Evolutionary conservation across 1,139 yeast species (phyloP), one percentile per base, ranked within the genome.

Genomic region (Wickerhamomyces sp.): DNA sequence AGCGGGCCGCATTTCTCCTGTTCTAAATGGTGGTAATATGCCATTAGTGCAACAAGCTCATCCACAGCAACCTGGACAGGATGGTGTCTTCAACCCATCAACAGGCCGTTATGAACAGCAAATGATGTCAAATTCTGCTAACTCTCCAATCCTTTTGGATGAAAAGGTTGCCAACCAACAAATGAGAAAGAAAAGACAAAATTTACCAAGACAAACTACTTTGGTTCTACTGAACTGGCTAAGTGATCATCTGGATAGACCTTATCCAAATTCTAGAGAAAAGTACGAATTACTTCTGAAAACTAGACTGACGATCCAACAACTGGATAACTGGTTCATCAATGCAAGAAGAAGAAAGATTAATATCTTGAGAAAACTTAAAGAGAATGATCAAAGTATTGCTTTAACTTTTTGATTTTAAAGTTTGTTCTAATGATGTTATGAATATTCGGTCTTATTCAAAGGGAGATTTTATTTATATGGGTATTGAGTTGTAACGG

Each of bases 281-380:
- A 87, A 87, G 64, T 72, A 74, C 46, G 84, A 81, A 52, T 67
- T 87, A 52, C 79, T 85, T 73, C 63, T 72, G 55, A 72, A 76
- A 52, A 87, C 96, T 1, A 92, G 95, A 3, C 72, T 87, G 58
- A 81, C 86, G 41, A 76, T 82, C 55, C 94, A 85, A 56, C 96
- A 87, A 60, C 70, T 87, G 45, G 80, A 87, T 49, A 87, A 87
- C 60, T 87, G 96, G 96, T 87, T 87, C 56, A 87, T 87, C 56
- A 87, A 87, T 60, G 95, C 95, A 7, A 73, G 96, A 55, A 69
- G 95, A 53, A 66, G 96, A 50, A 80, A 82, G 56, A 76, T 83
- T 38, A 77, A 68, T 53, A 58, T 61, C 37, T 66, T 59, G 63
- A 74, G 58, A 70, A 72, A 56, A 16, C 26, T 53, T 7, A 53